These are phyloP conservation scores for Leavenworthia alabamica DNA, from an alignment of 345 rosid genomes.

Conservation along the genomic window DNA sequence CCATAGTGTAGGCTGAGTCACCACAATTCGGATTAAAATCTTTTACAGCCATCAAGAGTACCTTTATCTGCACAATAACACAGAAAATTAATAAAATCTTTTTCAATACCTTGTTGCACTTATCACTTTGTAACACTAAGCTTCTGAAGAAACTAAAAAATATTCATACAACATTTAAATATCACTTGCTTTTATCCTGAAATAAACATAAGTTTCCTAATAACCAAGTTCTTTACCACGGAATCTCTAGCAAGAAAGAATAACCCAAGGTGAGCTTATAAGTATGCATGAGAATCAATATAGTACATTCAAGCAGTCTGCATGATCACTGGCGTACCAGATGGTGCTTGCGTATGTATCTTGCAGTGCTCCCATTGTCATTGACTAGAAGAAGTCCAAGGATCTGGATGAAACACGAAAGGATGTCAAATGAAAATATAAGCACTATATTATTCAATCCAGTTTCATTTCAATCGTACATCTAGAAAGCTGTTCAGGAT, in stretches of 20 bases:
- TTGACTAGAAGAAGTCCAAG: conserved; percentile 90
- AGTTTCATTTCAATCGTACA: neutral
- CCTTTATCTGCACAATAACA: conserved; percentile 69
- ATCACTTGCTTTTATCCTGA: conserved; percentile 8
- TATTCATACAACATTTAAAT: neutral
- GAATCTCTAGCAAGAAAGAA: conserved; percentile 1
- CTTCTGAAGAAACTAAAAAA: conserved; percentile 5
- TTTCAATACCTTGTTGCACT: conserved; percentile 12
- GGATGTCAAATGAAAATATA: conserved; percentile 9
- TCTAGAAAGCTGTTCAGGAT: neutral
- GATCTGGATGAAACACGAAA: conserved; percentile 48
- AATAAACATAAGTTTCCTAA: neutral
- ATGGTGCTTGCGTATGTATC: conserved; percentile 84
- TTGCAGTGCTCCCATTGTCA: conserved; percentile 93
- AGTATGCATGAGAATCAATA: conserved; percentile 12
- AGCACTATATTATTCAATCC: conserved; percentile 17
- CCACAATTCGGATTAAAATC: conserved; percentile 82
- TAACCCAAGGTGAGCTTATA: neutral
- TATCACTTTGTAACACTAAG: conserved; percentile 9
- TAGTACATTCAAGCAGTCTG: conserved; percentile 17
- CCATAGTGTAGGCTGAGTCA: conserved; percentile 93
- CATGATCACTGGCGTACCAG: conserved; percentile 53
- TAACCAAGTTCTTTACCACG: conserved; percentile 11
- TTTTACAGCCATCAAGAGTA: conserved; percentile 89
- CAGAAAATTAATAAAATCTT: neutral